Percentiles rank a stretch among this genome's conserved stretches.
Evolutionary conservation across 164 flowering plant genomes (phyloP).

Genomic region (Platanus orientalis): DNA sequence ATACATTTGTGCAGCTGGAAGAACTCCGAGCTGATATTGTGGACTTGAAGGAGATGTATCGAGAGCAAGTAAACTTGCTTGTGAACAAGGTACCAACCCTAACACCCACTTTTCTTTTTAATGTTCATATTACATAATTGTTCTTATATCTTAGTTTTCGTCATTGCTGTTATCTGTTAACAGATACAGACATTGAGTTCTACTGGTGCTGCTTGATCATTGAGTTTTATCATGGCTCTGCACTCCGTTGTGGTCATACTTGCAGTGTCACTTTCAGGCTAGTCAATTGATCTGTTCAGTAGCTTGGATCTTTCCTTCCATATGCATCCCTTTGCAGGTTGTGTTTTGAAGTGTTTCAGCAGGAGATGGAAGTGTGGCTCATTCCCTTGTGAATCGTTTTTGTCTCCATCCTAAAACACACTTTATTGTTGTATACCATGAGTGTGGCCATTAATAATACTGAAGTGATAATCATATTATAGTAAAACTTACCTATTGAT

Average conservation of each 20-base stretch:
- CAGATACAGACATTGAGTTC: slow-evolving; percentile 62
- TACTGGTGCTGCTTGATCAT: slow-evolving; percentile 28
- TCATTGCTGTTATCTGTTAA: slow-evolving; percentile 2
- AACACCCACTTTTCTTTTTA: not conserved
- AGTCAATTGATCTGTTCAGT: not conserved
- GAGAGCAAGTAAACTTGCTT: slow-evolving; percentile 96
- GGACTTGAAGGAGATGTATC: slow-evolving; percentile 96
- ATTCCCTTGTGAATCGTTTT: too few species aligned
- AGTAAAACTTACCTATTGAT: too few species aligned
- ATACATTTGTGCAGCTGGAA: slow-evolving; percentile 64
- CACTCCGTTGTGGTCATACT: not conserved
- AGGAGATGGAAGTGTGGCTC: not conserved
- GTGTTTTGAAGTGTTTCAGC: not conserved
- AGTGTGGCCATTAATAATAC: not conserved
- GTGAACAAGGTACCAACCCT: slow-evolving; percentile 66
- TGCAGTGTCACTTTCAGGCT: not conserved
- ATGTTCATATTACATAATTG: not conserved
- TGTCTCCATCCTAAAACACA: not conserved
- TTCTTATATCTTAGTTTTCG: not conserved
- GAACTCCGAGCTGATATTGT: slow-evolving; percentile 93
- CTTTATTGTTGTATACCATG: not conserved
- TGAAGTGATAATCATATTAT: too few species aligned
- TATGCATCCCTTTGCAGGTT: not conserved
- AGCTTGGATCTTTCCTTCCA: not conserved
- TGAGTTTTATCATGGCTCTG: not conserved